Evolutionary conservation across 306 rosid genomes (phyloP).

Genomic region (Inga oerstediana): DNA sequence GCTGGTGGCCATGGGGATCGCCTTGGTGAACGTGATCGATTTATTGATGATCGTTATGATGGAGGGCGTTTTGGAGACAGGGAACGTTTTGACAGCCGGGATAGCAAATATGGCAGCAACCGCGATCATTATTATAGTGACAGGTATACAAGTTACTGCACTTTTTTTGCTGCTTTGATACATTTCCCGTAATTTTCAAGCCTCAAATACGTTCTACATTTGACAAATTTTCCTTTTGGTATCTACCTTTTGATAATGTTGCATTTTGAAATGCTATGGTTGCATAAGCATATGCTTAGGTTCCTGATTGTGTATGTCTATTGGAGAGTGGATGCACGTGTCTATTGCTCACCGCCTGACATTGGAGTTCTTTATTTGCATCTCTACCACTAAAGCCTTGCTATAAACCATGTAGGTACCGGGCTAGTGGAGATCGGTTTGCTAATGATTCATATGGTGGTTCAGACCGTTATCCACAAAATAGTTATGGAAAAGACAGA

Average conservation of each 20-base stretch:
- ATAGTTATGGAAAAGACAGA: conserved; percentile 82
- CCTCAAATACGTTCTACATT: background rate
- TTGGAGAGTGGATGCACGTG: background rate
- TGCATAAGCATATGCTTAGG: conserved; percentile 7
- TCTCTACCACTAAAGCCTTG: conserved; percentile 1
- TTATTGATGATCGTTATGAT: conserved; percentile 75
- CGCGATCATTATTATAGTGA: conserved; percentile 80
- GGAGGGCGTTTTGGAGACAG: conserved; percentile 83
- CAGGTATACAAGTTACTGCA: conserved; percentile 55
- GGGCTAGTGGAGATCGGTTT: conserved; percentile 68
- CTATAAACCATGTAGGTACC: conserved; percentile 56
- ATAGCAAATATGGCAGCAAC: conserved; percentile 80
- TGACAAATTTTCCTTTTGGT: background rate
- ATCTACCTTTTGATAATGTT: background rate
- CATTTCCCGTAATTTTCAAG: conserved; percentile 5
- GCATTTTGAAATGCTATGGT: background rate
- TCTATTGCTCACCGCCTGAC: conserved; percentile 3
- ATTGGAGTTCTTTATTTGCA: background rate
- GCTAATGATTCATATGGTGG: conserved; percentile 72
- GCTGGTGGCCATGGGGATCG: conserved; percentile 75
- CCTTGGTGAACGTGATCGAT: conserved; percentile 74
- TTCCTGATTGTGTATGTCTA: background rate
- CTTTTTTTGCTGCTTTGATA: conserved; percentile 4
- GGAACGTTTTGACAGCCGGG: conserved; percentile 80
- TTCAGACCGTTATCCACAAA: conserved; percentile 75